Percentiles rank a stretch among this genome's conserved stretches.
These are phyloP conservation scores for Boletus sensibilis DNA, from an alignment of 768 basidiomycete species.

Conservation along the genomic window DNA sequence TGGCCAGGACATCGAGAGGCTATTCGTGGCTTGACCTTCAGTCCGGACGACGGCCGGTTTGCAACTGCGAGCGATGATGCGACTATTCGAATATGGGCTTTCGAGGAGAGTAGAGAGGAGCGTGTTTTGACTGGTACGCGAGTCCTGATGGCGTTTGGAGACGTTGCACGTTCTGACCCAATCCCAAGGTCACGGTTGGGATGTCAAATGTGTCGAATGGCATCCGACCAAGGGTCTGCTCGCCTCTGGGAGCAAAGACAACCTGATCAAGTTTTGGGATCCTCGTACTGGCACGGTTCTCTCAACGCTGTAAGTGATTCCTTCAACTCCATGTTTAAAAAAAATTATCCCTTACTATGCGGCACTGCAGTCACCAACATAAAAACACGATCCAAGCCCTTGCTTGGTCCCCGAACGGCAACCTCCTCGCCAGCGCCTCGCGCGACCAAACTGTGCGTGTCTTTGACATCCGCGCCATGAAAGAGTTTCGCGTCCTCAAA, in stretches of 20 bases:
- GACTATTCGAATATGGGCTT: conserved; percentile 92
- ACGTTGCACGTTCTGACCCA: background rate
- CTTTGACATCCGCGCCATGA: conserved; percentile 98
- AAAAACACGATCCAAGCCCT: conserved; percentile 96
- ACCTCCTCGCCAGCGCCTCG: conserved; percentile 91
- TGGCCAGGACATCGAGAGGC: conserved; percentile 95
- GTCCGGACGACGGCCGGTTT: conserved; percentile 88
- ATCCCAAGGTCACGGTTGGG: conserved; percentile 91
- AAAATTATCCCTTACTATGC: background rate
- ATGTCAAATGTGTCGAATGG: conserved; percentile 98
- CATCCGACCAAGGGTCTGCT: conserved; percentile 95
- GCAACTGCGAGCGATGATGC: conserved; percentile 97
- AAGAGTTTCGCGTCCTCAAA: conserved; percentile 86
- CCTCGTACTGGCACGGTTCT: conserved; percentile 89
- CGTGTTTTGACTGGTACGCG: conserved; percentile 73
- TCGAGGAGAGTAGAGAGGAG: conserved; percentile 88
- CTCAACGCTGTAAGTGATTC: conserved; percentile 73
- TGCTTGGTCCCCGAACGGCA: conserved; percentile 92
- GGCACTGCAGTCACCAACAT: conserved; percentile 76
- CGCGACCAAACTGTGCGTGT: conserved; percentile 93
- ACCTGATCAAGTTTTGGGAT: conserved; percentile 99
- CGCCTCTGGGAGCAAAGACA: conserved; percentile 95
- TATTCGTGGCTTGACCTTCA: conserved; percentile 87
- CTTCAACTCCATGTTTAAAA: background rate
- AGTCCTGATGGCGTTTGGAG: background rate